Evolutionary conservation across 148 eudicot genomes (phyloP).

Genomic region (Chenopodium quinoa): DNA sequence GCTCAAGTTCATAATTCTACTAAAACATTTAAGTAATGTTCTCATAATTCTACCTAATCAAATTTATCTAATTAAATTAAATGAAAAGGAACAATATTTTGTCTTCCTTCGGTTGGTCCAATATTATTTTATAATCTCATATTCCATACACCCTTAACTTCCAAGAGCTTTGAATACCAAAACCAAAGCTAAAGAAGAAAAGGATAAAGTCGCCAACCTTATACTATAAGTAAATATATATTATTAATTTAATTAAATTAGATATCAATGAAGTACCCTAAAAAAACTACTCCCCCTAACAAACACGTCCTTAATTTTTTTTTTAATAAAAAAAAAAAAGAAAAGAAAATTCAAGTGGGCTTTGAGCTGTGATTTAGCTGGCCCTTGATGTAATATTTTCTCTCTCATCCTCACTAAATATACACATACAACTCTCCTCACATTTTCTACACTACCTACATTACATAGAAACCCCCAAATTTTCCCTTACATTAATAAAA

Average conservation of each 20-base stretch:
- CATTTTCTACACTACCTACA: not conserved
- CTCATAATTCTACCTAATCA: slow-evolving; percentile 11
- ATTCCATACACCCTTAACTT: slow-evolving; percentile 9
- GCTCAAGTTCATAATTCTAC: slow-evolving; percentile 2
- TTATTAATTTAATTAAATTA: too few species aligned
- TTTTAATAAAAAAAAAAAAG: slow-evolving; percentile 5
- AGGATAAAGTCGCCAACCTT: slow-evolving; percentile 21
- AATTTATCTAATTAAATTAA: not conserved
- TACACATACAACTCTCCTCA: slow-evolving; percentile 22
- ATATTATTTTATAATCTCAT: not conserved
- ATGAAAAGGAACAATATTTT: not conserved
- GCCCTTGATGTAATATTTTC: slow-evolving; percentile 37
- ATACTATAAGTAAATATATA: not conserved
- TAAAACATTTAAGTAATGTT: slow-evolving; percentile 14
- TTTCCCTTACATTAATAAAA: slow-evolving; percentile 29
- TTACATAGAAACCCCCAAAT: slow-evolving; percentile 19
- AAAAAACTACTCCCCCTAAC: not conserved
- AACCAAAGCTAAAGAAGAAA: slow-evolving; percentile 11
- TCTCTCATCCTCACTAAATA: slow-evolving; percentile 22
- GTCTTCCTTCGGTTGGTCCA: slow-evolving; percentile 27
- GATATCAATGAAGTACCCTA: not conserved
- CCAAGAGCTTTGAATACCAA: slow-evolving; percentile 10
- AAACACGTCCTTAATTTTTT: slow-evolving; percentile 1
- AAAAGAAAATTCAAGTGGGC: slow-evolving; percentile 51
- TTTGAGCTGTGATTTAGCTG: slow-evolving; percentile 98